Base-by-base conservation (phyloP, 2,329 filamentous ascomycete species). In the Reticulascus tulasneorum region DNA sequence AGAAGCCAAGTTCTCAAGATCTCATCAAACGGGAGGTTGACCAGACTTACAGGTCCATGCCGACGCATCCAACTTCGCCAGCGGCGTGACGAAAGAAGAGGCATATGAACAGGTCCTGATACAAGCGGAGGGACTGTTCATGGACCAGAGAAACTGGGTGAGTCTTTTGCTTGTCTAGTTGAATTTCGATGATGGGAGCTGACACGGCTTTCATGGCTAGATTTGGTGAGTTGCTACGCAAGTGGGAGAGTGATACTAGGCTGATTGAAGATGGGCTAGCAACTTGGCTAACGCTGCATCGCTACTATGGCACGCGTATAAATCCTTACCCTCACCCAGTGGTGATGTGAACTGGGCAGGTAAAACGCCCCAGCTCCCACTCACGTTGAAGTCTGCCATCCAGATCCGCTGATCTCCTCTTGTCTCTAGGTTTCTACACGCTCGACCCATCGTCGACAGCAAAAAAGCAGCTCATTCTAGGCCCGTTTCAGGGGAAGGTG, bases 71-170 rank as follows among this genome's bases (percentile, higher is more conserved):
- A 86, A 78, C 51, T 91, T 91, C 60, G 71, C 67, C 31, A 54
- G 71, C 11, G 79, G 77, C 46, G 60, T 87, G 42, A 77, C 71
- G 35, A 91, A 90, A 60, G 68, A 77, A 39, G 77, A 86, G 44
- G 84, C 82, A 17, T 90, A 90, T 47, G 71, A 75, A 45, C 85
- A 90, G 51, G 78, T 91, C 2, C 63, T 89, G 10, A 68, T 82
- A 33, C 82, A 89, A 54, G 80, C 83, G 1, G 71, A 76, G 44
- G 78, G 79, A 2, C 66, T 93, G 2, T 79, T 88, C 47, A 73
- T 79, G 17, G 84, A 73, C 7, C 86, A 91, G 56, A 72, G 80
- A 33, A 90, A 91, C 53, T 91, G 86, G 86, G 86, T 90, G 62
- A 48, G 72, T 52, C 15, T 9, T 45, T 17, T 42, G 19, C n/a